Evolutionary conservation across 2,329 filamentous ascomycete species (phyloP), one percentile per base, ranked within the genome.

Genomic region (Tolypocladium sp.): DNA sequence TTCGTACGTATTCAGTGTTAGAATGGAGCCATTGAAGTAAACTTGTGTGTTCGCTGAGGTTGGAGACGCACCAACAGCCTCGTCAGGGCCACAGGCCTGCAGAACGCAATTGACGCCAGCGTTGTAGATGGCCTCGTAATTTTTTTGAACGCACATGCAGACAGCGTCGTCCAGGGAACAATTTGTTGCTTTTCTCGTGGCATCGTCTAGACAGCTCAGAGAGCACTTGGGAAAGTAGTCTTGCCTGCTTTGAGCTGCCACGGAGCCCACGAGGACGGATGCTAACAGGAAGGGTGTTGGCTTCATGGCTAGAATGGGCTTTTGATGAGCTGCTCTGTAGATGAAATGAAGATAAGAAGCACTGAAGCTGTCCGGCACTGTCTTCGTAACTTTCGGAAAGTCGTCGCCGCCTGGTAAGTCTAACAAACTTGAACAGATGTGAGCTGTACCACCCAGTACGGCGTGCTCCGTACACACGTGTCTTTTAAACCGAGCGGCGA

Each of bases 141-240:
- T 69, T 10, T 60, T 60, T 53, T 67, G 58, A 42, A 64, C 60
- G 55, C 71, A 73, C 55, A 65, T 65, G 57, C 64, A 66, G 9
- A 62, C 62, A 49, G 63, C 62, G 40, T 72, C 70, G 17, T 62
- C 61, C 4, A 60, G 41, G 10, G 57, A 57, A 59, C 69, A 72
- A 55, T 59, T 54, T 27, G 66, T 68, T 12, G 64, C 65, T 17
- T 61, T 56, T 25, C 60, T 27, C 40, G 63, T 67, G 35, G 64
- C 68, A 1, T 68, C 56, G 51, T 59, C 35, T 55, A 72, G 64
- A 57, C 69, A 73, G 25, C 66, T 49, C n/a, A 69, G 42, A 17
- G 69, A 64, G 60, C 70, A 73, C 49, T 65, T 57, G 40, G 70
- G 69, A 57, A 70, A 65, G 52, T 60, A 65, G 56, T 68, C 65